Evolutionary conservation across 768 basidiomycete species (phyloP).

Genomic region (Calocera cornea): DNA sequence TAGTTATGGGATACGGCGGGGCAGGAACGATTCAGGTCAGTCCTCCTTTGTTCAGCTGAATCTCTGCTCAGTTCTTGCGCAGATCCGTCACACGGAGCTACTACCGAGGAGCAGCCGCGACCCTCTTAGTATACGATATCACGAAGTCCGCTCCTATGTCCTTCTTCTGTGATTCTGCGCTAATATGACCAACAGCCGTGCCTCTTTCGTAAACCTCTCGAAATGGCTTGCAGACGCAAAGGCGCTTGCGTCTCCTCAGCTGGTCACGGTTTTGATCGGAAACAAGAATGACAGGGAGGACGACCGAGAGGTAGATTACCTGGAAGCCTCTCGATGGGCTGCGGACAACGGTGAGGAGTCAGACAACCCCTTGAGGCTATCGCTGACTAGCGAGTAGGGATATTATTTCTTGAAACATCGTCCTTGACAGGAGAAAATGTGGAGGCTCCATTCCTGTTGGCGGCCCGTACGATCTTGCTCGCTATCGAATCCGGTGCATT

Average conservation of each 20-base stretch:
- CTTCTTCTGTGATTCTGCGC: constrained; percentile 13
- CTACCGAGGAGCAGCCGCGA: constrained; percentile 87
- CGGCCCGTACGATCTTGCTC: constrained; percentile 75
- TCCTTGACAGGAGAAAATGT: constrained; percentile 87
- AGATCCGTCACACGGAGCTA: constrained; percentile 91
- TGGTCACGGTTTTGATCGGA: constrained; percentile 82
- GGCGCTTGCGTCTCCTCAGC: constrained; percentile 80
- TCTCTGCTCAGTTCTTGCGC: not conserved
- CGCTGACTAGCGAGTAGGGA: constrained; percentile 35
- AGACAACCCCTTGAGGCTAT: constrained; percentile 3
- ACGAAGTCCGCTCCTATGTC: constrained; percentile 43
- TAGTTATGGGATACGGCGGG: constrained; percentile 97
- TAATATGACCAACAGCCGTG: constrained; percentile 42
- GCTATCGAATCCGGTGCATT: constrained; percentile 81
- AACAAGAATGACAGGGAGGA: constrained; percentile 94
- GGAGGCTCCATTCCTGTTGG: constrained; percentile 75
- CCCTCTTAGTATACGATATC: constrained; percentile 87
- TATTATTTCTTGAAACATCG: constrained; percentile 88
- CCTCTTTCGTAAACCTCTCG: constrained; percentile 69
- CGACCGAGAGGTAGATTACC: constrained; percentile 87
- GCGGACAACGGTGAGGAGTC: constrained; percentile 68
- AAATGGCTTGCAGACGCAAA: constrained; percentile 90
- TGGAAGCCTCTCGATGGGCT: constrained; percentile 90
- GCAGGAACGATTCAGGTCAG: constrained; percentile 82
- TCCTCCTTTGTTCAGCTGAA: not conserved